Conservation (phyloP, 2,329 filamentous ascomycete genomes). For the Aspergillus sergii region DNA sequence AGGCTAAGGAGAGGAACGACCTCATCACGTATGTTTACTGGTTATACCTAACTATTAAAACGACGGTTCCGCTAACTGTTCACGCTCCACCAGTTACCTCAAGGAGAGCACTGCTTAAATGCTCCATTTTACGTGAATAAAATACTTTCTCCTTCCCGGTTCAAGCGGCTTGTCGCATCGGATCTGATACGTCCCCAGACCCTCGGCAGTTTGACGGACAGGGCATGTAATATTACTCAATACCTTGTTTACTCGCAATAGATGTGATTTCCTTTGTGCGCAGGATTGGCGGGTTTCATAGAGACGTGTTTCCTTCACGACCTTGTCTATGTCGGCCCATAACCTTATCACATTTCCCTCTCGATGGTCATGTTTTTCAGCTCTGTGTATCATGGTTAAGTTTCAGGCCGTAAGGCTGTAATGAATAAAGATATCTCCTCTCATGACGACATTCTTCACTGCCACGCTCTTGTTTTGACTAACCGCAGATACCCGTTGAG, state of each 20-base stretch:
- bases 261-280: conserved; percentile 30
- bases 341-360: conserved; percentile 15
- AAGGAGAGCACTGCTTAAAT: conserved; percentile 42
- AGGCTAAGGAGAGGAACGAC: conserved; percentile 99
- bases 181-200: conserved; percentile 3
- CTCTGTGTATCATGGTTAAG: conserved; percentile 28
- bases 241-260: conserved; percentile 38
- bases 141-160: conserved; percentile 23
- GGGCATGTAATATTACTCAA: conserved; percentile 44
- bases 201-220: conserved; percentile 24
- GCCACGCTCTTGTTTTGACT: not conserved
- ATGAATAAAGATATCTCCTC: conserved; percentile 32
- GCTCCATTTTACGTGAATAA: conserved; percentile 13
- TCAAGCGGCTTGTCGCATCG: conserved; percentile 21
- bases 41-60: not conserved
- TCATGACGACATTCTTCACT: conserved; percentile 19
- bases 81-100: conserved; percentile 35
- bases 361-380: conserved; percentile 20
- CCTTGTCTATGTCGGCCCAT: conserved; percentile 17
- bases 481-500: not conserved
- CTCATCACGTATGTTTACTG: conserved; percentile 79
- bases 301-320: conserved; percentile 24
- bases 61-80: conserved; percentile 15
- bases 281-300: conserved; percentile 28
- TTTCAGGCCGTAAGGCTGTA: conserved; percentile 25